These are phyloP conservation scores for Aspergillus tanneri DNA, from an alignment of 2,329 filamentous ascomycete genomes.

Conservation along the genomic window DNA sequence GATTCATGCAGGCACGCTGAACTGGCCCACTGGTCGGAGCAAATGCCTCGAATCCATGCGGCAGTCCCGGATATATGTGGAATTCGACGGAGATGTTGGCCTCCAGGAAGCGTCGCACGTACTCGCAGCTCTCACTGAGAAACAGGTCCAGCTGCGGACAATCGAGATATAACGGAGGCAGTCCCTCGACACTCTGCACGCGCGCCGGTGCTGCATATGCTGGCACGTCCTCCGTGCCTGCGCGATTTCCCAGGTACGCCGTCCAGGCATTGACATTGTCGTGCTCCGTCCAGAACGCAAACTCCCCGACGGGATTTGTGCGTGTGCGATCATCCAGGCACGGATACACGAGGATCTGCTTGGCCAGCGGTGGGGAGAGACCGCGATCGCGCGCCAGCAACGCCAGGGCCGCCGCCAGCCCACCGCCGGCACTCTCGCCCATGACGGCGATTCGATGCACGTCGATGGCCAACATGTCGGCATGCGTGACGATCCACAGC, in stretches of 20 bases:
- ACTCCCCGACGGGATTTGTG: conserved; percentile 8
- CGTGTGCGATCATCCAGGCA: conserved; percentile 44
- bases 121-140: conserved; percentile 41
- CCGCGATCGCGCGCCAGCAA: conserved; percentile 48
- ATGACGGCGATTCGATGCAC: conserved; percentile 53
- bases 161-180: conserved; percentile 47
- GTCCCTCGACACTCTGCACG: conserved; percentile 31
- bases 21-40: conserved; percentile 11
- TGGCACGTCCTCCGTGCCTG: conserved; percentile 31
- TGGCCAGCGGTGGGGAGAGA: conserved; percentile 34
- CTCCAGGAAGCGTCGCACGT: conserved; percentile 39
- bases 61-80: conserved; percentile 46
- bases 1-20: conserved; percentile 16
- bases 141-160: conserved; percentile 47
- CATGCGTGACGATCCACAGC: conserved; percentile 33
- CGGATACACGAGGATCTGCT: conserved; percentile 42
- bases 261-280: conserved; percentile 24
- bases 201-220: conserved; percentile 37
- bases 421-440: conserved; percentile 59
- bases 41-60: conserved; percentile 42
- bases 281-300: conserved; percentile 20
- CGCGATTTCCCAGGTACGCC: conserved; percentile 21
- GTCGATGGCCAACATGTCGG: conserved; percentile 42
- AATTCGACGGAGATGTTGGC: conserved; percentile 44
- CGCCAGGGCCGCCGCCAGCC: conserved; percentile 55